Evolutionary conservation across 768 basidiomycete species (phyloP).

Genomic region (Boletus sp.): DNA sequence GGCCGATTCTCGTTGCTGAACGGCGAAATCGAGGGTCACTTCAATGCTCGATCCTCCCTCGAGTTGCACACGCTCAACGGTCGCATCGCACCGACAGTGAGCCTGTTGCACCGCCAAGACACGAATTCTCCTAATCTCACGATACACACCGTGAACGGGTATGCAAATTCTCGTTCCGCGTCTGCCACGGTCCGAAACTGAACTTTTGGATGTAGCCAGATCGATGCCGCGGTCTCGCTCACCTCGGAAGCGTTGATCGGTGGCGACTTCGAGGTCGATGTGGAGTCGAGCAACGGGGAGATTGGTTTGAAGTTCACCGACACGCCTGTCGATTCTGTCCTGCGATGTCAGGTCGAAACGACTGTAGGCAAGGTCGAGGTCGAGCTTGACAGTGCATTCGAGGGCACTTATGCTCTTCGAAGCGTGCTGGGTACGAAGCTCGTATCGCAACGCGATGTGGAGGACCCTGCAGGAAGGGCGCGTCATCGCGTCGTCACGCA

Average conservation of each 20-base stretch:
- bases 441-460: conserved; percentile 24
- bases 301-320: conserved; percentile 29
- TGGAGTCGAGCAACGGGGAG: conserved; percentile 29
- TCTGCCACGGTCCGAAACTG: neutral
- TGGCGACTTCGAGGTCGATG: conserved; percentile 34
- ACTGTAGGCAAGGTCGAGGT: conserved; percentile 27
- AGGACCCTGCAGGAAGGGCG: conserved; percentile 36
- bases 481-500: conserved; percentile 31
- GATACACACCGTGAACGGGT: conserved; percentile 45
- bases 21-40: conserved; percentile 45
- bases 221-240: conserved; percentile 29
- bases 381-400: conserved; percentile 38
- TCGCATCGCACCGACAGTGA: conserved; percentile 38
- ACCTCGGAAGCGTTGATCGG: conserved; percentile 28
- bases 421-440: conserved; percentile 22
- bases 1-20: conserved; percentile 40
- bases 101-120: conserved; percentile 31
- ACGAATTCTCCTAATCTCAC: conserved; percentile 28
- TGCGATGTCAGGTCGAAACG: conserved; percentile 32
- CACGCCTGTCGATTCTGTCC: conserved; percentile 36
- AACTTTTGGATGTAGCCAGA: conserved; percentile 13
- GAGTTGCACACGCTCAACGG: conserved; percentile 39
- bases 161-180: conserved; percentile 8
- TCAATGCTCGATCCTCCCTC: conserved; percentile 38
- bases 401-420: conserved; percentile 38